Conservation (phyloP, 768 basidiomycete genomes). For the Collybia mongolica region DNA sequence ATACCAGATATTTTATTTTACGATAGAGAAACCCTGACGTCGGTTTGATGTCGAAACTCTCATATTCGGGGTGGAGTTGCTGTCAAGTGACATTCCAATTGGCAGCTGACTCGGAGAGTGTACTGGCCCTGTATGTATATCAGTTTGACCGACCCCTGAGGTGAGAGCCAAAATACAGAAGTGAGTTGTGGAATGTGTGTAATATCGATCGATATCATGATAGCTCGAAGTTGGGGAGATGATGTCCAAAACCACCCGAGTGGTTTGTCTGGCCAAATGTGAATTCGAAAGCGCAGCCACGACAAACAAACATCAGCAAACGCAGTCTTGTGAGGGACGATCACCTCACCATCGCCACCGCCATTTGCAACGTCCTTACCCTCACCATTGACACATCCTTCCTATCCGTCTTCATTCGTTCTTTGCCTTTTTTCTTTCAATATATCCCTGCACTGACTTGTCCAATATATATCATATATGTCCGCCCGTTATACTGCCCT, state of each 20-base stretch:
- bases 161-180: too few relatives aligned
- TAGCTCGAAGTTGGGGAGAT: too few relatives aligned
- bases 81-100: neutral
- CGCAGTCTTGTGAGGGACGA: neutral
- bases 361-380: neutral
- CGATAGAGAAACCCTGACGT: neutral
- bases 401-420: constrained; percentile 13
- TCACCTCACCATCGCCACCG: neutral
- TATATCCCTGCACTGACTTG: too few relatives aligned
- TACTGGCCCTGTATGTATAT: too few relatives aligned
- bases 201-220: too few relatives aligned
- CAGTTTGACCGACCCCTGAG: too few relatives aligned
- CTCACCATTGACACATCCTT: neutral
- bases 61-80: neutral
- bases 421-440: constrained; percentile 6
- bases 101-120: too few relatives aligned
- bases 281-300: too few relatives aligned
- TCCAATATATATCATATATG: constrained; percentile 25
- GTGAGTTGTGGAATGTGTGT: too few relatives aligned
- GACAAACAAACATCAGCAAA: neutral
- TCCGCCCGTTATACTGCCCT: constrained; percentile 68
- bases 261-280: too few relatives aligned
- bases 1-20: too few relatives aligned
- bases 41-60: neutral
- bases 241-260: too few relatives aligned